Percentiles rank a stretch among this genome's conserved stretches.
Evolutionary conservation across 2,329 filamentous ascomycete species (phyloP).

Genomic region (Dothideomycetes sp.): DNA sequence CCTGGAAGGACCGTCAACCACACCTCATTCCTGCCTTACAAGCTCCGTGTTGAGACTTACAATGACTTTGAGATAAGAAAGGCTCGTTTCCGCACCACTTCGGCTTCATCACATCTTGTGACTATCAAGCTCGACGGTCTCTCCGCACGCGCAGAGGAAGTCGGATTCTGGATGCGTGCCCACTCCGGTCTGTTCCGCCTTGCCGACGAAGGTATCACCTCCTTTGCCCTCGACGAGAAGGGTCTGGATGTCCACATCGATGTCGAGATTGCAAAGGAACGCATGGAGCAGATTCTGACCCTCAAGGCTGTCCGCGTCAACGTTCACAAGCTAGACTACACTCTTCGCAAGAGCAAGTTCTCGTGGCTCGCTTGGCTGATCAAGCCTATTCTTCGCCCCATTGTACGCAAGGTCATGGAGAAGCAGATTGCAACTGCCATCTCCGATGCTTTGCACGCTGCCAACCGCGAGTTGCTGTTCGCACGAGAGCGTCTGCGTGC

Average conservation of each 20-base stretch:
- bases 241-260: constrained; percentile 82
- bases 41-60: constrained; percentile 68
- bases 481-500: constrained; percentile 80
- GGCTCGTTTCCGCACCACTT: constrained; percentile 61
- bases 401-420: constrained; percentile 72
- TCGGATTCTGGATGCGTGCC: constrained; percentile 81
- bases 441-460: constrained; percentile 56
- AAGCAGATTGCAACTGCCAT: constrained; percentile 65
- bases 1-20: constrained; percentile 76
- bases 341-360: constrained; percentile 64
- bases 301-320: constrained; percentile 67
- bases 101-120: constrained; percentile 55
- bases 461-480: constrained; percentile 79
- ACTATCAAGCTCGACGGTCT: constrained; percentile 74
- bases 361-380: constrained; percentile 71
- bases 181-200: constrained; percentile 68
- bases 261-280: constrained; percentile 69
- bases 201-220: constrained; percentile 74
- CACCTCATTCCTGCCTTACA: constrained; percentile 82
- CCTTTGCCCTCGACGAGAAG: constrained; percentile 74
- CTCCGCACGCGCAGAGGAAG: constrained; percentile 72
- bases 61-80: constrained; percentile 84
- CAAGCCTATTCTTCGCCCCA: constrained; percentile 72
- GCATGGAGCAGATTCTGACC: constrained; percentile 70
- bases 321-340: constrained; percentile 81